These are phyloP conservation scores for Fusarium sp. DNA, from an alignment of 2,329 filamentous ascomycete genomes.

Conservation along the genomic window DNA sequence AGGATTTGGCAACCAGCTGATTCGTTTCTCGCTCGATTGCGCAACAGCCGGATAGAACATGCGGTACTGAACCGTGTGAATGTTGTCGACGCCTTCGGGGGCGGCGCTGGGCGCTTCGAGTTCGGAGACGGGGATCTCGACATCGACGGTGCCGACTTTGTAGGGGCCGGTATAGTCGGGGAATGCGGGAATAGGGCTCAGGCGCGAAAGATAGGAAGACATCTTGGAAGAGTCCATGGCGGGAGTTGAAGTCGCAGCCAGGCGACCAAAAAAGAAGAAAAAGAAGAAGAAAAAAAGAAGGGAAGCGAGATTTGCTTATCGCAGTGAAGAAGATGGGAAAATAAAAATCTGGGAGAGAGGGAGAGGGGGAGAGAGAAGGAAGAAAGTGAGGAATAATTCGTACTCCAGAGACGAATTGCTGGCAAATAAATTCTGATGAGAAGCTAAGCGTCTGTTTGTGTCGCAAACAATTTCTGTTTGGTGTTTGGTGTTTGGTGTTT, in stretches of 20 bases:
- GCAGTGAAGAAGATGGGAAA: neutral
- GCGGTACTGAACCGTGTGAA: conserved; percentile 80
- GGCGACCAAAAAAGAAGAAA: conserved; percentile 2
- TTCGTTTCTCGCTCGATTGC: conserved; percentile 63
- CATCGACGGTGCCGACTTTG: conserved; percentile 74
- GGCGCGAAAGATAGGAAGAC: conserved; percentile 59
- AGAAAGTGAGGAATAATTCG: neutral
- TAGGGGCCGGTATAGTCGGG: conserved; percentile 78
- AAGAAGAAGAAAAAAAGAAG: conserved; percentile 1
- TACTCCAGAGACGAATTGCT: neutral
- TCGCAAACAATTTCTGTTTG: neutral
- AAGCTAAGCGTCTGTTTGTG: neutral
- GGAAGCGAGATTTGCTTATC: neutral
- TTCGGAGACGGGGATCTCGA: conserved; percentile 77
- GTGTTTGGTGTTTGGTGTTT: conserved; percentile 12
- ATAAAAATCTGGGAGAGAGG: too few species aligned
- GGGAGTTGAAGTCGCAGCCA: neutral
- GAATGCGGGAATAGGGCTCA: conserved; percentile 76
- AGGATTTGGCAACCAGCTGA: conserved; percentile 80
- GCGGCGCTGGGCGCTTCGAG: conserved; percentile 63
- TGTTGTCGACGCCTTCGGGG: conserved; percentile 62
- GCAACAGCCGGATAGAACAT: conserved; percentile 79
- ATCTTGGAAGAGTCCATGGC: conserved; percentile 50
- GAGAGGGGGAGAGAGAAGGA: too few species aligned
- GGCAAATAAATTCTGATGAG: neutral